phyloP scores from a whole-genome alignment of 2,329 filamentous ascomycete genomes.

The Pestalotiopsis sp. region DNA sequence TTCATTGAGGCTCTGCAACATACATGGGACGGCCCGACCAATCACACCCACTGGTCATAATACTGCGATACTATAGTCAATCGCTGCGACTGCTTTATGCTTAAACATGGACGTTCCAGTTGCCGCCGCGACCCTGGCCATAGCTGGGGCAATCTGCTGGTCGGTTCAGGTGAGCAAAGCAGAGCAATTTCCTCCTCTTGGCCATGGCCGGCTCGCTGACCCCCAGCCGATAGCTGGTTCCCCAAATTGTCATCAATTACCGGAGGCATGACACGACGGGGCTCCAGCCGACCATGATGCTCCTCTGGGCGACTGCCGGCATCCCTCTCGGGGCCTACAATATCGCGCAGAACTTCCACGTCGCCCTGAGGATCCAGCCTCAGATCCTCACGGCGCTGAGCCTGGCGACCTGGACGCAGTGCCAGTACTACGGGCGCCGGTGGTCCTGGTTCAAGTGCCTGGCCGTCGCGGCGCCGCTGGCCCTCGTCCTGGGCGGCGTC shows the following conservation, averaged over 20 bases:
- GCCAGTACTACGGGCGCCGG: constrained; percentile 36
- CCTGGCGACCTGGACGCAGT: constrained; percentile 43
- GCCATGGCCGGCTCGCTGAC: no score
- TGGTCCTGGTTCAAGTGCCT: background rate
- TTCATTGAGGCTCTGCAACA: background rate
- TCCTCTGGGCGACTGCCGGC: constrained; percentile 42
- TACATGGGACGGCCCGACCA: background rate
- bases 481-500: constrained; percentile 56
- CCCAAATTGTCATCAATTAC: constrained; percentile 70
- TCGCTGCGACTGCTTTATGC: background rate
- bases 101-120: constrained; percentile 4
- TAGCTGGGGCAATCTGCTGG: constrained; percentile 52
- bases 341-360: constrained; percentile 40
- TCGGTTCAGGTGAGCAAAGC: constrained; percentile 54
- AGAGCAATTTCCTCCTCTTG: background rate
- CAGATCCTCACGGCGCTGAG: constrained; percentile 44
- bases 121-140: background rate
- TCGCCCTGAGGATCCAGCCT: constrained; percentile 42
- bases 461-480: constrained; percentile 37
- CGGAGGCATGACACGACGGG: constrained; percentile 65
- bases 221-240: constrained; percentile 52
- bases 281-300: constrained; percentile 70
- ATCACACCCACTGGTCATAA: background rate
- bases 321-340: constrained; percentile 36
- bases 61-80: background rate